Percentiles rank a stretch among this genome's conserved stretches.
Evolutionary conservation across 768 basidiomycete genomes (phyloP).

Genomic region (Calvatia gigantea): DNA sequence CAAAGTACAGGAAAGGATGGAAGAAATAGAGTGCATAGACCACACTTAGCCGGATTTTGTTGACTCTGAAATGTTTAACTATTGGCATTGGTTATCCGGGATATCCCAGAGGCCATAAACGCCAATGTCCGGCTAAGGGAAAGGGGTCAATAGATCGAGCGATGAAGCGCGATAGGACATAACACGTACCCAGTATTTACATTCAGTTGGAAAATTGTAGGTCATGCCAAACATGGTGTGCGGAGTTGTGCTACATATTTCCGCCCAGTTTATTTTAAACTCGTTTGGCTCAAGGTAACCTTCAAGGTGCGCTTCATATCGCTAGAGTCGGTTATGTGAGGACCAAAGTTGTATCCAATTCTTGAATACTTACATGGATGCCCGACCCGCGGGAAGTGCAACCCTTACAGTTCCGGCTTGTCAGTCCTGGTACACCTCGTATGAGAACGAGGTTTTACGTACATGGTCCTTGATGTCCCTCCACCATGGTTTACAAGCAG

Average conservation of each 20-base stretch:
- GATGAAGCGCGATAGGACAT: not conserved
- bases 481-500: conserved; percentile 8
- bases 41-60: too few species aligned
- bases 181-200: not conserved
- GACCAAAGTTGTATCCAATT: not conserved
- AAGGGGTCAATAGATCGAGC: not conserved
- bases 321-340: not conserved
- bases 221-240: conserved; percentile 4
- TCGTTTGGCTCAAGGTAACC: conserved; percentile 6
- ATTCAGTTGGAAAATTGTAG: not conserved
- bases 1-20: too few species aligned
- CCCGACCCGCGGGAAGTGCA: conserved; percentile 2
- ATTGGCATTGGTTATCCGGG: not conserved
- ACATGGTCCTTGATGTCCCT: conserved; percentile 1
- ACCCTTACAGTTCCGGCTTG: not conserved
- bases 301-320: conserved; percentile 6
- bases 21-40: too few species aligned
- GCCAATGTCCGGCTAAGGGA: not conserved
- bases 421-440: too few species aligned
- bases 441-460: not conserved
- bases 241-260: conserved; percentile 8
- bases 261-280: conserved; percentile 2
- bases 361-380: conserved; percentile 3
- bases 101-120: conserved; percentile 10
- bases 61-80: not conserved